These are phyloP conservation scores for Handroanthus guayacan DNA, from an alignment of 257 asterid genomes.

Conservation along the genomic window DNA sequence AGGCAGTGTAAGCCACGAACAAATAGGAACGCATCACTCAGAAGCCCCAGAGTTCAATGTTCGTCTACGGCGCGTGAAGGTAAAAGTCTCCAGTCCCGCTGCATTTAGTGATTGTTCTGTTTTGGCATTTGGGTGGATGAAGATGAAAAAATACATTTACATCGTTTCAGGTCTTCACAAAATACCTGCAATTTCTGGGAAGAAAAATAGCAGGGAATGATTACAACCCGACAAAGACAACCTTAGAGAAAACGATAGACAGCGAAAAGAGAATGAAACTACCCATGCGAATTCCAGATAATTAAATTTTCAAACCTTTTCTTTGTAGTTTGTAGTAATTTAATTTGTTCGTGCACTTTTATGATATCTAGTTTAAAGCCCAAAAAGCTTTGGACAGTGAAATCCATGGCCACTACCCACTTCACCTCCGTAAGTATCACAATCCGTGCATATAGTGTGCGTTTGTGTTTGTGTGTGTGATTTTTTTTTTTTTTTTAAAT, in stretches of 20 bases:
- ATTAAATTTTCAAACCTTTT: background rate
- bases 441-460: background rate
- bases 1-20: no score
- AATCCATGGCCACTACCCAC: constrained; percentile 53
- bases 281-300: constrained; percentile 3
- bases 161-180: background rate
- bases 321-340: background rate
- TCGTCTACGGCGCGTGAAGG: background rate
- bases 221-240: constrained; percentile 48
- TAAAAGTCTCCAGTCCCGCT: background rate
- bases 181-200: constrained; percentile 22
- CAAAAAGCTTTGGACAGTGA: constrained; percentile 3
- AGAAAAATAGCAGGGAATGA: constrained; percentile 19
- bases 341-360: background rate
- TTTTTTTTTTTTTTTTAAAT: background rate
- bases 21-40: no score
- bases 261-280: constrained; percentile 27
- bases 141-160: background rate
- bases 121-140: constrained; percentile 25
- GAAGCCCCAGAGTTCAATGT: background rate
- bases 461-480: background rate
- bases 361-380: background rate
- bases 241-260: constrained; percentile 29
- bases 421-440: constrained; percentile 59
- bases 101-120: constrained; percentile 36